These are phyloP conservation scores for Brassica nigra DNA, from an alignment of 345 rosid species.

Conservation along the genomic window DNA sequence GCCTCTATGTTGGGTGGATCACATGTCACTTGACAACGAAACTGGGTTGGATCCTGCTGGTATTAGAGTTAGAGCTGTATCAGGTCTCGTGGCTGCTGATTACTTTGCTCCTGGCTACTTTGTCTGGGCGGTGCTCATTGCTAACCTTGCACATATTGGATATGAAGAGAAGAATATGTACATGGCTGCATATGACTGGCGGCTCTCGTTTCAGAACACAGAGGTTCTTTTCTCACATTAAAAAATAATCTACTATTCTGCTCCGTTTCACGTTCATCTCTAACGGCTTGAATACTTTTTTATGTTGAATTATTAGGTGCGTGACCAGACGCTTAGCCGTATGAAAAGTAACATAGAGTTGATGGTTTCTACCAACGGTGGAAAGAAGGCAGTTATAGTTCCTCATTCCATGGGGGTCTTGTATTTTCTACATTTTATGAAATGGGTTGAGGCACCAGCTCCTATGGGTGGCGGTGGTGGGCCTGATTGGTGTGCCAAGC, in stretches of 20 bases:
- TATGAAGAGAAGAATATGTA: slow-evolving; percentile 95
- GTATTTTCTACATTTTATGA: slow-evolving; percentile 94
- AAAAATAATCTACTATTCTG: neutral
- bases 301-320: slow-evolving; percentile 55
- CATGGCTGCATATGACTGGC: slow-evolving; percentile 99
- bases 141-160: slow-evolving; percentile 90
- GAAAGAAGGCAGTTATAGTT: slow-evolving; percentile 81
- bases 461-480: slow-evolving; percentile 99
- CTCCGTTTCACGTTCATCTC: neutral
- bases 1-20: slow-evolving; percentile 96
- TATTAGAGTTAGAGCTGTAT: slow-evolving; percentile 74
- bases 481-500: slow-evolving; percentile 86
- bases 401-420: slow-evolving; percentile 98
- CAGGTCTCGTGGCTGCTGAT: slow-evolving; percentile 98
- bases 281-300: slow-evolving; percentile 14
- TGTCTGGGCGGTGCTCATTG: slow-evolving; percentile 97
- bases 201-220: slow-evolving; percentile 91
- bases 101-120: slow-evolving; percentile 95
- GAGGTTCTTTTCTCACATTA: slow-evolving; percentile 52
- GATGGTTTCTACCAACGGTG: slow-evolving; percentile 83
- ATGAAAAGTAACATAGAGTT: slow-evolving; percentile 79
- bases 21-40: slow-evolving; percentile 93
- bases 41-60: slow-evolving; percentile 92
- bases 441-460: slow-evolving; percentile 99
- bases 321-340: slow-evolving; percentile 86